Conservation (phyloP, 2,329 filamentous ascomycete genomes). For the Arthrobotrys sphaeroides region DNA sequence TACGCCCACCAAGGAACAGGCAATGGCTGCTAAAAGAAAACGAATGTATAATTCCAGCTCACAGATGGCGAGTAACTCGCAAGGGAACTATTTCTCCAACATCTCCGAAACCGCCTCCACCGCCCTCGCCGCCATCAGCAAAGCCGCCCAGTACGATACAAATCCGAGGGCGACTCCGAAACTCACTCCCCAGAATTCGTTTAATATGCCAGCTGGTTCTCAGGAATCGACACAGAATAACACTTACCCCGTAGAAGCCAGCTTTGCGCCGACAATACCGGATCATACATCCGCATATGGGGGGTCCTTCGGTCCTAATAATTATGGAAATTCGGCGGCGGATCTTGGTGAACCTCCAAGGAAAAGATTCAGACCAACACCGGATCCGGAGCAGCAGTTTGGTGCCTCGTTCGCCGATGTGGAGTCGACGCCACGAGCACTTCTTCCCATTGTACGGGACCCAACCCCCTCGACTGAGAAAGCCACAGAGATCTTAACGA, state of each 20-base stretch:
- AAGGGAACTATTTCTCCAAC: conserved; percentile 95
- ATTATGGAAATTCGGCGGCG: conserved; percentile 36
- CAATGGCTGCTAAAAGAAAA: conserved; percentile 94
- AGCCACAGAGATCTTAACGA: conserved; percentile 83
- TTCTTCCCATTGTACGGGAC: conserved; percentile 73
- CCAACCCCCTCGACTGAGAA: conserved; percentile 74
- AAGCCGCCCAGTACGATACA: conserved; percentile 70
- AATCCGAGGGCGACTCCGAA: conserved; percentile 37
- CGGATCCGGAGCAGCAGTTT: conserved; percentile 62
- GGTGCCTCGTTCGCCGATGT: conserved; percentile 34
- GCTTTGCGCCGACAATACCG: conserved; percentile 52
- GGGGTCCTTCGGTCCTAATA: conserved; percentile 43
- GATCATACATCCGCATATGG: conserved; percentile 47
- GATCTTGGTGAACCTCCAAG: conserved; percentile 46
- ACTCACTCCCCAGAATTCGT: conserved; percentile 43
- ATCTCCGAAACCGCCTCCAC: conserved; percentile 93
- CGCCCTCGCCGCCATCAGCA: conserved; percentile 94
- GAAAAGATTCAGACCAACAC: conserved; percentile 41
- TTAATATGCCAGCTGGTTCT: conserved; percentile 27
- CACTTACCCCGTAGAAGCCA: conserved; percentile 37
- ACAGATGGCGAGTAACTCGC: conserved; percentile 74
- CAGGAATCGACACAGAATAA: conserved; percentile 39
- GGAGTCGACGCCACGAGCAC: conserved; percentile 63
- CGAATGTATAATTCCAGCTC: conserved; percentile 82
- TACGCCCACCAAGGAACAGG: conserved; percentile 97